Evolutionary conservation across 78 protist species (phyloP).

Genomic region (Ministeria vibrans): DNA sequence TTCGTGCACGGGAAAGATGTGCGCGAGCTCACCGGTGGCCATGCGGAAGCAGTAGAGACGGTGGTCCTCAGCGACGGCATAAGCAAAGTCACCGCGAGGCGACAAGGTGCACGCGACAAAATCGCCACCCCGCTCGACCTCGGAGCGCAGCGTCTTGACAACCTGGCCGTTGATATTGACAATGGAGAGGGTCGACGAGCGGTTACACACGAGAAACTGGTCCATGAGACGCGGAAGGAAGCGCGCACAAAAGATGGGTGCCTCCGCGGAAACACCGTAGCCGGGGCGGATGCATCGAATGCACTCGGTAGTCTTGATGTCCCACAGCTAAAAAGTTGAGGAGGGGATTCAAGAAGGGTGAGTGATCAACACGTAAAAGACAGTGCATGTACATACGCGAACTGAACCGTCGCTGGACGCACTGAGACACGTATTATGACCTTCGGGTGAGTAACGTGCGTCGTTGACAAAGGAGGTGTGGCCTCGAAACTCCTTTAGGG

Average conservation of each 20-base stretch:
- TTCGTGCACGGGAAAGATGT: not conserved
- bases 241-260: not conserved
- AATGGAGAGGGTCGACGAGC: constrained; percentile 26
- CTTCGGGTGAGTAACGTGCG: constrained; percentile 23
- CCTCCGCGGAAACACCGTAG: constrained; percentile 9
- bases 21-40: constrained; percentile 15
- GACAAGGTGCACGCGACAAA: constrained; percentile 40
- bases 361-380: not conserved
- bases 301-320: constrained; percentile 59
- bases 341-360: not conserved
- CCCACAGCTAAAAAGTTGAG: constrained; percentile 42
- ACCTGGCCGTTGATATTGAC: constrained; percentile 21
- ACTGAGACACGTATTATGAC: constrained; percentile 19
- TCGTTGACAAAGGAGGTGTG: constrained; percentile 68
- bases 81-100: constrained; percentile 53
- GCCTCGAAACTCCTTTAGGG: constrained; percentile 66
- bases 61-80: constrained; percentile 50
- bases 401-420: constrained; percentile 65
- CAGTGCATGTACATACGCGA: constrained; percentile 8
- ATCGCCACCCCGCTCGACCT: constrained; percentile 6
- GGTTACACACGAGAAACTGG: constrained; percentile 45
- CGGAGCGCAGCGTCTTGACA: not conserved
- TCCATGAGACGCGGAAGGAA: constrained; percentile 32
- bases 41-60: constrained; percentile 40
- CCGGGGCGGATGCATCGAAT: constrained; percentile 29